Conservation (phyloP, 495 filamentous ascomycete species). For the Aspergillus affinis region DNA sequence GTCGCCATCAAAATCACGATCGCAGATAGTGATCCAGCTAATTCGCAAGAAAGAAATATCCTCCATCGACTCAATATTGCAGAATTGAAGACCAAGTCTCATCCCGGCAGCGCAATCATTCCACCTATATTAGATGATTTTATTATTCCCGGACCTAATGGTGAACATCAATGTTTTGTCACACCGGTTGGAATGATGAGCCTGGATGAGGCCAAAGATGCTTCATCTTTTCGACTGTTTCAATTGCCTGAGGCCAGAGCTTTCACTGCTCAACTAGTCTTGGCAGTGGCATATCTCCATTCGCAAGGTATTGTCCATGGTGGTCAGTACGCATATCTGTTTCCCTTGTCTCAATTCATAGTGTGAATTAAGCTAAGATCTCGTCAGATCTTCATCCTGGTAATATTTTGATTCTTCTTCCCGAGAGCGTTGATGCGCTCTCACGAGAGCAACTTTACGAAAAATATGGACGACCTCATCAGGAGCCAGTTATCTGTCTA, state of each 20-base stretch:
- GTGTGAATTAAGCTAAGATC: no score
- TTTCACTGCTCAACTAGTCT: constrained; percentile 38
- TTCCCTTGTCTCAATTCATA: no score
- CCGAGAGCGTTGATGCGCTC: constrained; percentile 4
- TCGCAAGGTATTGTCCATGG: constrained; percentile 29
- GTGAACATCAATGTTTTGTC: constrained; percentile 40
- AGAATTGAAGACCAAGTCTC: constrained; percentile 2
- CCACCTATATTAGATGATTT: constrained; percentile 35
- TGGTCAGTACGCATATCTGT: constrained; percentile 8
- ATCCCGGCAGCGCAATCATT: constrained; percentile 20
- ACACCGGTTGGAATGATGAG: constrained; percentile 23
- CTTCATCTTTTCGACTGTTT: constrained; percentile 25
- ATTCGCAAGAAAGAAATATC: constrained; percentile 16
- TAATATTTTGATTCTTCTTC: constrained; percentile 12
- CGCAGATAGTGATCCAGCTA: constrained; percentile 7
- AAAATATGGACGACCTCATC: constrained; percentile 6
- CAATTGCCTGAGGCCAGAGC: constrained; percentile 32
- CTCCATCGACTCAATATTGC: constrained; percentile 1
- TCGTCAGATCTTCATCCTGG: constrained; percentile 12
- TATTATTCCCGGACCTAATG: constrained; percentile 38
- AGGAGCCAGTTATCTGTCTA: constrained; percentile 15
- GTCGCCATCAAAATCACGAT: constrained; percentile 30
- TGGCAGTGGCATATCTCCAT: constrained; percentile 29
- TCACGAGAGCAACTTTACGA: constrained; percentile 16
- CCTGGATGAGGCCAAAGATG: constrained; percentile 25